A percentile compares a stretch with the other conserved stretches of the same genome.
These are phyloP conservation scores for Trichoderma lentiforme DNA, from an alignment of 2,329 filamentous ascomycete genomes.

Conservation along the genomic window DNA sequence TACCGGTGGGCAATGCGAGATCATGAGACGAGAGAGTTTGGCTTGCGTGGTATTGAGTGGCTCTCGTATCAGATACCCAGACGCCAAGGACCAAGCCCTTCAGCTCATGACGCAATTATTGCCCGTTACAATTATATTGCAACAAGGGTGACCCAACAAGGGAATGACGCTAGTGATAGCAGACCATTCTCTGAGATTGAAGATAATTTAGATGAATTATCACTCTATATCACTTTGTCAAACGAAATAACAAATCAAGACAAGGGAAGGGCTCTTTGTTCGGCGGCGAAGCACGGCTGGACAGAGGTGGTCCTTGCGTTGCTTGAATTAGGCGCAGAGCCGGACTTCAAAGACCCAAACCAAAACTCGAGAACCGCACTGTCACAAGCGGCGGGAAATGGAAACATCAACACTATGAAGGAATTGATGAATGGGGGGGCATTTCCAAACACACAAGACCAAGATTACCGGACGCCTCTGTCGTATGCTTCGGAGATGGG, in stretches of 20 bases:
- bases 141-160: no score
- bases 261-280: neutral
- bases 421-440: neutral
- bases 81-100: fast-evolving
- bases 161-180: neutral
- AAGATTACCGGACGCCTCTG: neutral
- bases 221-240: neutral
- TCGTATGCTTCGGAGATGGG: neutral
- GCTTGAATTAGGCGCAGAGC: neutral
- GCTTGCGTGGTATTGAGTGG: neutral
- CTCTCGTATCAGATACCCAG: neutral
- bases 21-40: neutral
- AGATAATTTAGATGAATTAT: neutral
- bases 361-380: neutral
- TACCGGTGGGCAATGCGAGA: neutral
- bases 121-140: no score
- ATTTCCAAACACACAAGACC: neutral
- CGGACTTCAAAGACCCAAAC: neutral
- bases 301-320: neutral
- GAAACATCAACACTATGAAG: neutral
- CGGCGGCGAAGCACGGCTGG: neutral
- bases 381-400: neutral
- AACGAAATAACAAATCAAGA: neutral
- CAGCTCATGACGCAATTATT: no score
- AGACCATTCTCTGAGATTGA: neutral